These are phyloP conservation scores for Dactylonectria macrodidyma DNA, from an alignment of 2,329 filamentous ascomycete species.

Conservation along the genomic window DNA sequence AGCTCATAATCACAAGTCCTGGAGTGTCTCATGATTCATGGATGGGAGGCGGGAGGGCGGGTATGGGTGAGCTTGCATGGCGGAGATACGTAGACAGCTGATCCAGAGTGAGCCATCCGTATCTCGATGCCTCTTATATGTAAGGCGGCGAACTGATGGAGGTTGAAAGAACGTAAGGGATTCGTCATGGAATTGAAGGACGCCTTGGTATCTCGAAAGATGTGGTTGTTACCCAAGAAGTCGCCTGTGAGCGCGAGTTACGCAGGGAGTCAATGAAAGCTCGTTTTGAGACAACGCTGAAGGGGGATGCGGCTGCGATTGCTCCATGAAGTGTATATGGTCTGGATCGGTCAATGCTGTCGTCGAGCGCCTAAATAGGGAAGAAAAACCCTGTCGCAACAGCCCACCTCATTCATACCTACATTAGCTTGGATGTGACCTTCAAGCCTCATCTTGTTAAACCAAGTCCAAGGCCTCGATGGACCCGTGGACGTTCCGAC, in stretches of 20 bases:
- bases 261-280: neutral
- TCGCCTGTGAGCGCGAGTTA: conserved; percentile 7
- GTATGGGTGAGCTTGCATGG: conserved; percentile 16
- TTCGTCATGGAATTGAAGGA: neutral
- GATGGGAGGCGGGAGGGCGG: no score
- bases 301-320: neutral
- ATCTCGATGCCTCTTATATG: neutral
- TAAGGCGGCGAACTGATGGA: neutral
- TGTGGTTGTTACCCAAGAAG: conserved; percentile 1
- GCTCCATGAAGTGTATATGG: neutral
- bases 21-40: neutral
- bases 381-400: neutral
- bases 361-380: neutral
- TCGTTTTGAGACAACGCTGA: neutral
- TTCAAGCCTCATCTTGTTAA: neutral
- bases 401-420: neutral
- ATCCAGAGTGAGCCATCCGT: neutral
- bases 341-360: neutral
- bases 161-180: neutral
- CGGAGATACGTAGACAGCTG: conserved; percentile 9
- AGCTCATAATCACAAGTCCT: neutral
- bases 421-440: neutral
- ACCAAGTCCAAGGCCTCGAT: neutral
- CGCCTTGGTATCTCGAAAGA: neutral
- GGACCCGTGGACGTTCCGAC: neutral